Conservation (phyloP, 1,284 basidiomycete species). For the Cutaneotrichosporon arboriforme region DNA sequence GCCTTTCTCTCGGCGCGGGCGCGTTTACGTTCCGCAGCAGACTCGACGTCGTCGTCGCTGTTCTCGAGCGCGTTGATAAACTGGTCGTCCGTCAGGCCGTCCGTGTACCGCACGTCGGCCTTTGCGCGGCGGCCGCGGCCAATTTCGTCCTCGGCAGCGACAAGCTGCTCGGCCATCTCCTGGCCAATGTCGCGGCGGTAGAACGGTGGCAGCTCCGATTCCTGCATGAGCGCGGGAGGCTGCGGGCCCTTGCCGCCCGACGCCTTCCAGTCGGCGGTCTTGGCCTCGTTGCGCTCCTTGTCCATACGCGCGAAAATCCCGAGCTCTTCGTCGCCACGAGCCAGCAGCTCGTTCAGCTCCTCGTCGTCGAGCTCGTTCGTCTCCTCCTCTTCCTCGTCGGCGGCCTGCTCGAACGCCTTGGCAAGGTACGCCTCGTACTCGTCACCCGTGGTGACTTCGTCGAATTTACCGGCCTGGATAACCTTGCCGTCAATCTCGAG, state of each 20-base stretch:
- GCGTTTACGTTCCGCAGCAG: constrained; percentile 47
- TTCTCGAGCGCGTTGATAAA: constrained; percentile 87
- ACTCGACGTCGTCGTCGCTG: constrained; percentile 66
- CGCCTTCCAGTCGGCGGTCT: constrained; percentile 64
- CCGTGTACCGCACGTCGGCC: constrained; percentile 85
- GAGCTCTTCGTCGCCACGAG: constrained; percentile 76
- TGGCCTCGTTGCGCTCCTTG: constrained; percentile 68
- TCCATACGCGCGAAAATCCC: constrained; percentile 81
- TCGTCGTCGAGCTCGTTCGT: constrained; percentile 95
- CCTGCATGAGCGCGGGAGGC: constrained; percentile 72
- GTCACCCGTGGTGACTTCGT: constrained; percentile 96
- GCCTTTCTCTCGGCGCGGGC: constrained; percentile 29
- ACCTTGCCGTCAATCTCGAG: constrained; percentile 99
- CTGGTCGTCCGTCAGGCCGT: constrained; percentile 89
- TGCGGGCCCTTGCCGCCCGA: constrained; percentile 72
- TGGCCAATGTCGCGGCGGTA: constrained; percentile 62
- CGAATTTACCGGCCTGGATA: constrained; percentile 97
- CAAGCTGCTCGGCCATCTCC: constrained; percentile 46
- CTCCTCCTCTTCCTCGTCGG: constrained; percentile 88
- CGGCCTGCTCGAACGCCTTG: constrained; percentile 52
- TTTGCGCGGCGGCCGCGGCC: constrained; percentile 79
- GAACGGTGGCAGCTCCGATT: constrained; percentile 87
- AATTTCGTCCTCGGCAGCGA: constrained; percentile 58
- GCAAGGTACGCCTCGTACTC: constrained; percentile 94
- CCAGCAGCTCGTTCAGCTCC: constrained; percentile 89